Base-by-base conservation (phyloP, 2,329 filamentous ascomycete genomes). In the Moelleriella libera region DNA sequence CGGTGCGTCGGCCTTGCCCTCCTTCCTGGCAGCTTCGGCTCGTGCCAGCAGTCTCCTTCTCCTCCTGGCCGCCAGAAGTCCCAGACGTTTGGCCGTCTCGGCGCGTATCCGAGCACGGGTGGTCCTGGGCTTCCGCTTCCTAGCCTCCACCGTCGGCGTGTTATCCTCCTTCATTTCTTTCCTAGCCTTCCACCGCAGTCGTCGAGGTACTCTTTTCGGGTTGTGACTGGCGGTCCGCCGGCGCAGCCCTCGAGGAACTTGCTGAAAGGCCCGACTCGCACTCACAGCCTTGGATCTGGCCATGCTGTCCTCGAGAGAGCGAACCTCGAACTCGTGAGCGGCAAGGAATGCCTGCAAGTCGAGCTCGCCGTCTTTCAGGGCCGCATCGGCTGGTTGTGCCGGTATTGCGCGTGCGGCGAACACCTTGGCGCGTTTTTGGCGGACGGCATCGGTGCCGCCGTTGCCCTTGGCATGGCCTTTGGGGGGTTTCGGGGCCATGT, bases 151-250 rank as follows among this genome's bases (percentile, higher is more conserved):
- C 0, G 80, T 84, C 0, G 92, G 89, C 0, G 90, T 95, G 53
- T 96, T 96, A 59, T 97, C 90, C 48, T 94, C 85, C 12, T 71
- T 70, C 81, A 95, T 94, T 73, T 94, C 77, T 52, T 65, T 68
- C 56, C 70, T 76, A 1, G 88, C 88, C 54, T 84, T 76, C 40
- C 67, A 68, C 48, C 84, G 76, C 58, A 97, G 66, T 52, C 88
- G 71, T 59, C 82, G 83, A 2, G 92, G 92, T 12, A 98, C 83
- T 52, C 84, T 78, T 66, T 90, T 94, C 37, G 85, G 85, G 74
- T 98, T 96, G 66, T 98, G 92, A 62, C 88, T 95, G 21, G 90
- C 92, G 0, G 90, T 95, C 56, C 92, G 76, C 53, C 92, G 75
- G 54, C 92, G 75, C 75, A 98, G 68, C 45, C 83, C 81, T 54